Percentiles rank a stretch among this genome's conserved stretches.
phyloP scores from a whole-genome alignment of 305 asterid species.

The Fraxinus ornus region DNA sequence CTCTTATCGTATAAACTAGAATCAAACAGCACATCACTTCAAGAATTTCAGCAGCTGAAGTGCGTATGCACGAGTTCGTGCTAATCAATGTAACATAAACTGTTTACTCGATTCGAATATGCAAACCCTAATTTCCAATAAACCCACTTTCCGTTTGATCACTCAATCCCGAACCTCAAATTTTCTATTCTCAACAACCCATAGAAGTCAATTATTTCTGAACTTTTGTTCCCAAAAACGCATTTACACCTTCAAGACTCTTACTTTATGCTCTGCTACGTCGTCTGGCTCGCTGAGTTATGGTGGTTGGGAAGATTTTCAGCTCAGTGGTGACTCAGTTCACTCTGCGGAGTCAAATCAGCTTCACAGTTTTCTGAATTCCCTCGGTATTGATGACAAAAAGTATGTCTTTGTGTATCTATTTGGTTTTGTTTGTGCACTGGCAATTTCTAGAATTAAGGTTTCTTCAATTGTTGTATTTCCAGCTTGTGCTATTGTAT shows the following conservation, averaged over 20 bases:
- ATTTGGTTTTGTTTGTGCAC: slow-evolving; percentile 81
- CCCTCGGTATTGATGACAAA: slow-evolving; percentile 63
- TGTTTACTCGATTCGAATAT: background rate
- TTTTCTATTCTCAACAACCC: slow-evolving; percentile 24
- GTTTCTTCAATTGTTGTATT: slow-evolving; percentile 64
- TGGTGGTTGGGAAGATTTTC: slow-evolving; percentile 79
- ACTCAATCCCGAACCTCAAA: slow-evolving; percentile 25
- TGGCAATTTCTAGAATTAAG: slow-evolving; percentile 74
- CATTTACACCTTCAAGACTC: slow-evolving; percentile 26
- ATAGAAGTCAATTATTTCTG: slow-evolving; percentile 29
- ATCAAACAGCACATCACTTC: background rate
- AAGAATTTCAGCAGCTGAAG: background rate
- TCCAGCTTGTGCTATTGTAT: slow-evolving; percentile 76
- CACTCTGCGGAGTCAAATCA: slow-evolving; percentile 60
- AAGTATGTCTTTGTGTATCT: slow-evolving; percentile 68
- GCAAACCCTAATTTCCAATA: slow-evolving; percentile 49
- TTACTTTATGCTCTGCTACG: slow-evolving; percentile 36
- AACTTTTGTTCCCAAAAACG: slow-evolving; percentile 28
- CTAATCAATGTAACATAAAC: background rate
- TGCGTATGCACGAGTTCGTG: background rate
- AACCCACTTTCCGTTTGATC: slow-evolving; percentile 32
- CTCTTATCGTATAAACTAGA: background rate
- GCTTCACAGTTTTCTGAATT: slow-evolving; percentile 46
- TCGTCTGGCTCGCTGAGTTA: slow-evolving; percentile 44
- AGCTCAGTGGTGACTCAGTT: slow-evolving; percentile 35